phyloP scores from a whole-genome alignment of 2,329 filamentous ascomycete species.

The Bipolaris victoriae region DNA sequence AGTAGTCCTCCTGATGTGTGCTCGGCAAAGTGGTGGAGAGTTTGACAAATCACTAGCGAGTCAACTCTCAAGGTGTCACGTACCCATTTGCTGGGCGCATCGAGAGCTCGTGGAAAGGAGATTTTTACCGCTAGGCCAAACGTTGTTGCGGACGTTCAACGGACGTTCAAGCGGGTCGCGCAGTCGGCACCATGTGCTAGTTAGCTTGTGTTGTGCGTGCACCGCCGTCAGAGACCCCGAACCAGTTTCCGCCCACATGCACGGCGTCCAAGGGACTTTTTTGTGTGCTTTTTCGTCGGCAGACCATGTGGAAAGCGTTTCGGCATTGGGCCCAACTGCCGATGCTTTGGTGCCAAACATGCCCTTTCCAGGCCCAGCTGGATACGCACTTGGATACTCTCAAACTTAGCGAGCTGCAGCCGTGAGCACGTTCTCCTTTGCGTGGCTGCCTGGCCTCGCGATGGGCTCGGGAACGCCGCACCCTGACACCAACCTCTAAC shows the following conservation, averaged over 20 bases:
- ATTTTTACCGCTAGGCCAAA: background rate
- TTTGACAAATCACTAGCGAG: background rate
- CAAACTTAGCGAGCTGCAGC: slow-evolving; percentile 4
- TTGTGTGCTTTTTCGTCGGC: background rate
- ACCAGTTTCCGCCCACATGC: background rate
- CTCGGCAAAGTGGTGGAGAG: background rate
- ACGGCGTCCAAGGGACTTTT: background rate
- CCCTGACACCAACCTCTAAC: slow-evolving; percentile 12
- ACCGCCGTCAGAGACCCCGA: background rate
- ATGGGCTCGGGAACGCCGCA: slow-evolving; percentile 13
- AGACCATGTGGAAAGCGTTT: background rate
- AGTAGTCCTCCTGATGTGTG: background rate
- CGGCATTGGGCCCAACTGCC: background rate
- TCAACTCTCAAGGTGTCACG: background rate
- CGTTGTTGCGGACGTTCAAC: background rate
- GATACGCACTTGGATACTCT: background rate
- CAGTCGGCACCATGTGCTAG: background rate
- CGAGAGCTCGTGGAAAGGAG: background rate
- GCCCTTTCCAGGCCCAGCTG: background rate
- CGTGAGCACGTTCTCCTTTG: slow-evolving; percentile 11
- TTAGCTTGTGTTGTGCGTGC: background rate
- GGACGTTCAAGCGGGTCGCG: background rate
- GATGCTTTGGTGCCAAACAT: background rate
- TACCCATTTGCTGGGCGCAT: background rate
- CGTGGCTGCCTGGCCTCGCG: slow-evolving; percentile 6